A percentile compares a stretch with the other conserved stretches of the same genome.
These are phyloP conservation scores for Botryotinia calthae DNA, from an alignment of 2,329 filamentous ascomycete species.

Conservation along the genomic window DNA sequence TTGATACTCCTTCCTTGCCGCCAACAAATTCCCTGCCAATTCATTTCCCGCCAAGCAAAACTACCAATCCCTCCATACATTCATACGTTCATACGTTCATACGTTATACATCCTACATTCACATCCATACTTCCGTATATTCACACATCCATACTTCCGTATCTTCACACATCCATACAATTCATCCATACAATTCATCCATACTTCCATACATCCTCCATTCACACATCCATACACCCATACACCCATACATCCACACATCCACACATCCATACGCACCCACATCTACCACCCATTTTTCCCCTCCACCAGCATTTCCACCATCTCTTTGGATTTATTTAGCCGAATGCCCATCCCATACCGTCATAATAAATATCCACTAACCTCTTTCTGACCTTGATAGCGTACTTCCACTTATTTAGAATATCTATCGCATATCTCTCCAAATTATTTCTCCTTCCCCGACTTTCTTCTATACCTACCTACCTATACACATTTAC, in stretches of 20 bases:
- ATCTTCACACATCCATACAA: too few species aligned
- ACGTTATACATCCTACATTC: too few species aligned
- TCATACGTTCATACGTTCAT: too few species aligned
- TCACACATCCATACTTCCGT: not conserved
- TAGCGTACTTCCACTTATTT: not conserved
- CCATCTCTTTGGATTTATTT: not conserved
- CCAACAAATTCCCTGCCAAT: not conserved
- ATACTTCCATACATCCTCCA: not conserved
- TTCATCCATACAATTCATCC: too few species aligned
- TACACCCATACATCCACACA: too few species aligned
- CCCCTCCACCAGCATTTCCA: constrained; percentile 9
- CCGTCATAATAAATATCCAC: constrained; percentile 1
- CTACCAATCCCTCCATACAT: not conserved
- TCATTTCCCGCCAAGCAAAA: not conserved
- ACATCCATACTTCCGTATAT: not conserved
- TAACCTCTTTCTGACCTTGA: not conserved
- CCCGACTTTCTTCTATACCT: not conserved
- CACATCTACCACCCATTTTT: not conserved
- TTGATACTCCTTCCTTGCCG: not conserved
- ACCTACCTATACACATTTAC: not conserved
- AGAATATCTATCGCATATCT: not conserved
- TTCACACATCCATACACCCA: too few species aligned
- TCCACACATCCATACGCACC: not conserved
- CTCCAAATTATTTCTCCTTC: not conserved
- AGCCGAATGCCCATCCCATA: not conserved